These are phyloP conservation scores for Penicillium sp. DNA, from an alignment of 2,329 filamentous ascomycete genomes.

Conservation along the genomic window DNA sequence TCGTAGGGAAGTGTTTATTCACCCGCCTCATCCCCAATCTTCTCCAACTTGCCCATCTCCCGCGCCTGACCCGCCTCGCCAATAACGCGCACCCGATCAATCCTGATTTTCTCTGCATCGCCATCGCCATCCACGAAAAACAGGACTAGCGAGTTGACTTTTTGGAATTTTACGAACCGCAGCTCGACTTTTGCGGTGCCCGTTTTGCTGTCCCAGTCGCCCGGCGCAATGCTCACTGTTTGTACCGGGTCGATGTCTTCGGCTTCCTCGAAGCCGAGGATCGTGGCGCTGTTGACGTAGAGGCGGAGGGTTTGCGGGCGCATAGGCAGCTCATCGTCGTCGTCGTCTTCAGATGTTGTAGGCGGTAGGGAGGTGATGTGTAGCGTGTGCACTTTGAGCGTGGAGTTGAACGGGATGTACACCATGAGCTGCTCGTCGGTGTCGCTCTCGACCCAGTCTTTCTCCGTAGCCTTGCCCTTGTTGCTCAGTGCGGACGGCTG, in stretches of 20 bases:
- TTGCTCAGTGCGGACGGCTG: constrained; percentile 60
- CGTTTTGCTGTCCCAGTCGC: constrained; percentile 73
- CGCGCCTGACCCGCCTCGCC: constrained; percentile 89
- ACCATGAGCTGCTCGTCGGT: constrained; percentile 96
- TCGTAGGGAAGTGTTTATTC: constrained; percentile 46
- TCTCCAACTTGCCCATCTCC: constrained; percentile 91
- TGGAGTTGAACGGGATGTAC: constrained; percentile 83
- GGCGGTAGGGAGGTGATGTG: constrained; percentile 79
- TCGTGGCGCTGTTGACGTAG: constrained; percentile 83
- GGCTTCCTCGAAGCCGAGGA: constrained; percentile 91
- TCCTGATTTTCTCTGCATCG: constrained; percentile 76
- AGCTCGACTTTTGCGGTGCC: constrained; percentile 69
- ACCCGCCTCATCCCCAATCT: constrained; percentile 73
- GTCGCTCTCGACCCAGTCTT: constrained; percentile 93
- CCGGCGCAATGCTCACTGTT: constrained; percentile 65
- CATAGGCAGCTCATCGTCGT: constrained; percentile 71
- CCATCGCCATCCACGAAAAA: constrained; percentile 86
- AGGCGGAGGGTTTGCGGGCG: constrained; percentile 79
- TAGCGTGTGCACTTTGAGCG: constrained; percentile 80
- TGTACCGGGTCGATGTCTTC: constrained; percentile 82
- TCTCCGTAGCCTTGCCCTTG: constrained; percentile 46
- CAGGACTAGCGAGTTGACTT: constrained; percentile 77
- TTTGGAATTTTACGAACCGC: constrained; percentile 97
- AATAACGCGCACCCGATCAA: constrained; percentile 62
- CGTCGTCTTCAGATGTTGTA: constrained; percentile 41